Conservation (phyloP, 78 protist genomes). For the Chrysochromulina parva region DNA sequence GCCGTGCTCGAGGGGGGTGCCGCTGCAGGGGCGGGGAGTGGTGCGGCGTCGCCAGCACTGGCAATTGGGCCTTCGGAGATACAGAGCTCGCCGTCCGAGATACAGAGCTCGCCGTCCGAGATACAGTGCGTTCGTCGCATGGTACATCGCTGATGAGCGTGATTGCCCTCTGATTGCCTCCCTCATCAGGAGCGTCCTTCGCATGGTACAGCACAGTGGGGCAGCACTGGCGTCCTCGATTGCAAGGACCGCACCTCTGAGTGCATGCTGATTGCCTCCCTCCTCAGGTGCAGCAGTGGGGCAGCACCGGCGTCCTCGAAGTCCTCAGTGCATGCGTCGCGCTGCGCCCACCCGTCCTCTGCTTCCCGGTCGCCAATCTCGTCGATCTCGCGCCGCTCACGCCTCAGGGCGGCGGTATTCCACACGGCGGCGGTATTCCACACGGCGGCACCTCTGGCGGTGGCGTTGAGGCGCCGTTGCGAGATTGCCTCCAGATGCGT, state of each 20-base stretch:
- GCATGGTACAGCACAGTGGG: too few relatives aligned
- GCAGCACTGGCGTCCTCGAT: not conserved
- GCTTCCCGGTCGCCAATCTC: constrained; percentile 15
- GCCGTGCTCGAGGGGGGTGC: too few relatives aligned
- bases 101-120: too few relatives aligned
- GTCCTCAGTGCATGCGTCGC: not conserved
- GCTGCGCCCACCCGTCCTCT: constrained; percentile 27
- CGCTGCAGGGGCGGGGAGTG: too few relatives aligned
- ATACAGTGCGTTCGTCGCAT: not conserved
- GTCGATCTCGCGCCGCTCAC: not conserved
- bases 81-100: too few relatives aligned
- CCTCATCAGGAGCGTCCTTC: too few relatives aligned
- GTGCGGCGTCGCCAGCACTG: too few relatives aligned
- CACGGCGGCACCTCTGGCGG: constrained; percentile 48
- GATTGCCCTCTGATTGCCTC: too few relatives aligned
- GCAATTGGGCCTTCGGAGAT: too few relatives aligned
- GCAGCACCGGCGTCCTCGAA: not conserved
- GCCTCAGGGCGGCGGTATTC: constrained; percentile 16
- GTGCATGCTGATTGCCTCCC: constrained; percentile 40
- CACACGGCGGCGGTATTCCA: constrained; percentile 47
- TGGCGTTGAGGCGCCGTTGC: constrained; percentile 1
- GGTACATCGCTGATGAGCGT: too few relatives aligned
- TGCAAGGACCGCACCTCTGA: constrained; percentile 34
- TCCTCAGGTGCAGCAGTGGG: constrained; percentile 42
- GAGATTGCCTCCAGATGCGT: constrained; percentile 69